These are phyloP conservation scores for Cyberlindnera americana DNA, from an alignment of 805 yeast genomes.

Conservation along the genomic window DNA sequence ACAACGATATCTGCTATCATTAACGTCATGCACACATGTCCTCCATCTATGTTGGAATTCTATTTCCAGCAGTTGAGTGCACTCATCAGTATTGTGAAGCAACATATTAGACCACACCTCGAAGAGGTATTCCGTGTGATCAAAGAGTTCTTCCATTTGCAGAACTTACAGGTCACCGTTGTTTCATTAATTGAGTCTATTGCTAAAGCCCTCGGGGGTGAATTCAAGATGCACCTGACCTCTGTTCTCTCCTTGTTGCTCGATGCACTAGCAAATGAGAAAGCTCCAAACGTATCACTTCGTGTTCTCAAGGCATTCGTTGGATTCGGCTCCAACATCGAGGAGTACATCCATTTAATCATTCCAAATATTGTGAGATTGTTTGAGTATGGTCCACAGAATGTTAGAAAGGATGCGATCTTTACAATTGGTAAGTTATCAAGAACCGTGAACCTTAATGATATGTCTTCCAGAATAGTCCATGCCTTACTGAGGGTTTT, in stretches of 20 bases:
- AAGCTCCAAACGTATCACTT: slow-evolving; percentile 58
- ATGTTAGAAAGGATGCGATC: slow-evolving; percentile 68
- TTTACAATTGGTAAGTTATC: slow-evolving; percentile 81
- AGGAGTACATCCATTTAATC: slow-evolving; percentile 81
- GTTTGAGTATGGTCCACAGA: slow-evolving; percentile 64
- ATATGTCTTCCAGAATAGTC: slow-evolving; percentile 85
- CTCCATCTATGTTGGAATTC: slow-evolving; percentile 75
- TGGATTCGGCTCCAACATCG: slow-evolving; percentile 81
- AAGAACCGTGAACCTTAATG: slow-evolving; percentile 66
- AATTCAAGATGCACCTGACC: slow-evolving; percentile 81
- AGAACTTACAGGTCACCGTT: slow-evolving; percentile 71
- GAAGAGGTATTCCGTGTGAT: slow-evolving; percentile 71
- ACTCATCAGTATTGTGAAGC: slow-evolving; percentile 76
- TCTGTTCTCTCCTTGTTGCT: slow-evolving; percentile 72
- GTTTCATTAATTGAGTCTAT: slow-evolving; percentile 79
- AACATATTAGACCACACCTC: slow-evolving; percentile 82
- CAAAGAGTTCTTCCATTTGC: slow-evolving; percentile 63
- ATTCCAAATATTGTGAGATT: slow-evolving; percentile 82
- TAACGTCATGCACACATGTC: slow-evolving; percentile 77
- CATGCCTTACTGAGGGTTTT: slow-evolving; percentile 81
- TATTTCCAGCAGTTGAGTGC: slow-evolving; percentile 86
- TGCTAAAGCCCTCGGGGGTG: slow-evolving; percentile 85
- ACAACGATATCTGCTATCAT: slow-evolving; percentile 87
- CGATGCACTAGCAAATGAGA: slow-evolving; percentile 71
- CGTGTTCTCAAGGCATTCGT: slow-evolving; percentile 81